These are phyloP conservation scores for Penicillium longicatenatum DNA, from an alignment of 495 filamentous ascomycete genomes.

Conservation along the genomic window DNA sequence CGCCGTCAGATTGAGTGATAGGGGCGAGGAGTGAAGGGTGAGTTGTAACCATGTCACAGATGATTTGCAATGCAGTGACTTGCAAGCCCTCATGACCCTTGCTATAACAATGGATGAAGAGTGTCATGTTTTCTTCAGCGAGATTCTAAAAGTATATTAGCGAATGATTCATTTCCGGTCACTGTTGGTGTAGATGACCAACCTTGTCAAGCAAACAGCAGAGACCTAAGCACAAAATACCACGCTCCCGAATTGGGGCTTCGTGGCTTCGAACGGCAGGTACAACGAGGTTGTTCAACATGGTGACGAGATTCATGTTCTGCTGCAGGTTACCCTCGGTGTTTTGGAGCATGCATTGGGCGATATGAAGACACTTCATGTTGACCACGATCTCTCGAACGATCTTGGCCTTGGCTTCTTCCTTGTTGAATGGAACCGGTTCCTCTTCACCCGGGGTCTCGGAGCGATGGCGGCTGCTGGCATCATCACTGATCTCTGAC, in stretches of 20 bases:
- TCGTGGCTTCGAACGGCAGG: slow-evolving; percentile 93
- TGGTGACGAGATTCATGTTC: slow-evolving; percentile 84
- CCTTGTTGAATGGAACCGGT: slow-evolving; percentile 58
- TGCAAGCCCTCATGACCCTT: slow-evolving; percentile 90
- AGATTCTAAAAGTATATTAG: slow-evolving; percentile 55
- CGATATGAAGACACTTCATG: slow-evolving; percentile 97
- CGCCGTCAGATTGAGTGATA: slow-evolving; percentile 42
- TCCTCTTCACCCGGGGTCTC: slow-evolving; percentile 49
- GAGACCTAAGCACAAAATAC: slow-evolving; percentile 84
- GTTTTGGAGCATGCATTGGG: slow-evolving; percentile 95
- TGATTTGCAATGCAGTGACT: slow-evolving; percentile 83
- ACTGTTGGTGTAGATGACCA: slow-evolving; percentile 18
- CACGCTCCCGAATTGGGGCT: slow-evolving; percentile 87
- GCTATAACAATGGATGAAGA: slow-evolving; percentile 94
- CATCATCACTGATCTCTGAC: slow-evolving; percentile 76
- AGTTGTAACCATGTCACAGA: slow-evolving; percentile 89
- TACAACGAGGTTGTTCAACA: slow-evolving; percentile 95
- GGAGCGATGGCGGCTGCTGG: slow-evolving; percentile 40
- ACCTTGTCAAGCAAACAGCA: slow-evolving; percentile 88
- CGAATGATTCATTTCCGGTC: background rate
- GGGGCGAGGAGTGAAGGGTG: slow-evolving; percentile 74
- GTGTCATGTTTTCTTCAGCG: slow-evolving; percentile 87
- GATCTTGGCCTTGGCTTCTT: slow-evolving; percentile 77
- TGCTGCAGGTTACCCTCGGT: slow-evolving; percentile 81
- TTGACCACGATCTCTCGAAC: slow-evolving; percentile 92